Percentiles rank a stretch among this genome's conserved stretches.
phyloP scores from a whole-genome alignment of 345 rosid genomes.

The Anastatica hierochuntica region DNA sequence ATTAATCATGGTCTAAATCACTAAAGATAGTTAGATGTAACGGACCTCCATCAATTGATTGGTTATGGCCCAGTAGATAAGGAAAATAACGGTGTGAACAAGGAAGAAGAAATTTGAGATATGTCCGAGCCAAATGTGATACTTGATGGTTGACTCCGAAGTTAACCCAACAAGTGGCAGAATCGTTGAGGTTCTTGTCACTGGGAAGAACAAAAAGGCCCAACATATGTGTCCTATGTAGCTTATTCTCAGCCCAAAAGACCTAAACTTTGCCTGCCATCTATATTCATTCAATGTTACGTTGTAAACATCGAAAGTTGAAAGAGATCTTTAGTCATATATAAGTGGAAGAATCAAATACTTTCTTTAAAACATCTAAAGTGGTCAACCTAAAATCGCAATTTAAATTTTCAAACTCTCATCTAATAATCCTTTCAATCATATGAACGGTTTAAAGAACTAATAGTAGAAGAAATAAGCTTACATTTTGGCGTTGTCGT shows the following conservation, averaged over 20 bases:
- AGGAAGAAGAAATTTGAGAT: slow-evolving; percentile 36
- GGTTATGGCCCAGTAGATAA: slow-evolving; percentile 47
- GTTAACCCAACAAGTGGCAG: slow-evolving; percentile 48
- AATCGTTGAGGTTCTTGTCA: slow-evolving; percentile 52
- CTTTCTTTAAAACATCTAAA: no score
- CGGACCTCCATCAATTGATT: slow-evolving; percentile 35
- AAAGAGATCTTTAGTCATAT: no score
- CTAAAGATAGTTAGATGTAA: neutral
- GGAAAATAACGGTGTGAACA: slow-evolving; percentile 37
- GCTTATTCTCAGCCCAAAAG: slow-evolving; percentile 45
- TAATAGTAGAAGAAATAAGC: neutral
- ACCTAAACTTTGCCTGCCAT: slow-evolving; percentile 47
- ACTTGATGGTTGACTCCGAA: slow-evolving; percentile 61
- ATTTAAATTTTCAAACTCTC: no score
- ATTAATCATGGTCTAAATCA: no score
- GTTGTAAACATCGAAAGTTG: no score
- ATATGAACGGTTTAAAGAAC: neutral
- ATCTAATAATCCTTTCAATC: no score
- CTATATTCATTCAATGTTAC: slow-evolving; percentile 20
- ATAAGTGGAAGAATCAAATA: no score
- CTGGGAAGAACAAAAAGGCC: slow-evolving; percentile 70
- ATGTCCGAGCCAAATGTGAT: slow-evolving; percentile 71
- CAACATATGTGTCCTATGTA: slow-evolving; percentile 49
- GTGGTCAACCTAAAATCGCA: no score
- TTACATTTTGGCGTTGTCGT: slow-evolving; percentile 22